Percentiles rank a stretch among this genome's conserved stretches.
Evolutionary conservation across 2,329 filamentous ascomycete species (phyloP).

Genomic region (Aspergillus fructus): DNA sequence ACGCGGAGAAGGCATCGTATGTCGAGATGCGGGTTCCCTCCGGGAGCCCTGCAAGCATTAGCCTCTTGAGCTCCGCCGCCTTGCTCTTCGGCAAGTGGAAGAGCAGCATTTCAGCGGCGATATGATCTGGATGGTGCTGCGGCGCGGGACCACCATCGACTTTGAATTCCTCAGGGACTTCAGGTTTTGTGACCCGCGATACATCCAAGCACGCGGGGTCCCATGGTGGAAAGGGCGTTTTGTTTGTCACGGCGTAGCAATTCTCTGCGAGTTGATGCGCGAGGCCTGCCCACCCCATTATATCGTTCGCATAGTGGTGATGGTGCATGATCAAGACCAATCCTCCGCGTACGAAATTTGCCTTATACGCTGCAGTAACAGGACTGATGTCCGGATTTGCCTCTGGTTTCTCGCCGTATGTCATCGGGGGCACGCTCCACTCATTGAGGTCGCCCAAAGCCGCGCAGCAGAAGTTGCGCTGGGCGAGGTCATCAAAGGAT

Average conservation of each 20-base stretch:
- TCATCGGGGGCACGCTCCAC: constrained; percentile 41
- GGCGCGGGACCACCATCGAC: constrained; percentile 14
- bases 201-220: constrained; percentile 37
- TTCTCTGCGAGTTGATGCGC: constrained; percentile 46
- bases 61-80: constrained; percentile 39
- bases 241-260: constrained; percentile 35
- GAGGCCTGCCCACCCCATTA: constrained; percentile 44
- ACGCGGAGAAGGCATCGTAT: constrained; percentile 3
- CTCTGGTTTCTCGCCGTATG: constrained; percentile 32
- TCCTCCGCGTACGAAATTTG: constrained; percentile 44
- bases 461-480: constrained; percentile 32
- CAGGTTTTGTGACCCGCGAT: constrained; percentile 32
- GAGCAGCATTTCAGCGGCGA: constrained; percentile 28
- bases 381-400: constrained; percentile 36
- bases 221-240: constrained; percentile 35
- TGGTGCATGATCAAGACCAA: constrained; percentile 44
- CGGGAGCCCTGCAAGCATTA: constrained; percentile 28
- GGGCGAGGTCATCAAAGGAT: constrained; percentile 41
- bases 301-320: constrained; percentile 47
- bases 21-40: constrained; percentile 33
- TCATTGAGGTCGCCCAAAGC: constrained; percentile 34
- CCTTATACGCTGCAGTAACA: constrained; percentile 39
- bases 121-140: constrained; percentile 13
- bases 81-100: constrained; percentile 50
- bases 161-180: constrained; percentile 25